These are phyloP conservation scores for Crithidia fasciculata DNA, from an alignment of 208 protist species.

Conservation along the genomic window DNA sequence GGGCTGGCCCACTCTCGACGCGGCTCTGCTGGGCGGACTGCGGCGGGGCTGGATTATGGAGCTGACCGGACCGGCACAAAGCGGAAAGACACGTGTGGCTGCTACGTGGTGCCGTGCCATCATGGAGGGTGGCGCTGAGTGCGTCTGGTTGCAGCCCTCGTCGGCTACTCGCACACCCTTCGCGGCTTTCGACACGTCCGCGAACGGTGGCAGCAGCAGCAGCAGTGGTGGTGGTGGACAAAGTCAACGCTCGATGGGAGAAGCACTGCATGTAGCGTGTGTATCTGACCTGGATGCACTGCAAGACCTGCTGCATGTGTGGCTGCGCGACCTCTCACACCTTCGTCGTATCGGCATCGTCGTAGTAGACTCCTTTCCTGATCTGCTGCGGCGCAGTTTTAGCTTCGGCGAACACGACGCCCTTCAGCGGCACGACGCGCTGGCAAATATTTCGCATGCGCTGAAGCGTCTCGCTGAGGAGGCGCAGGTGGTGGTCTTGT, in stretches of 20 bases:
- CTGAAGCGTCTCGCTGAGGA: conserved; percentile 62
- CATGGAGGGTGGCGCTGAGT: not conserved
- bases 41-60: conserved; percentile 54
- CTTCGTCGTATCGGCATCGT: conserved; percentile 37
- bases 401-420: conserved; percentile 36
- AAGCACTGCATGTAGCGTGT: conserved; percentile 20
- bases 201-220: not conserved
- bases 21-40: conserved; percentile 48
- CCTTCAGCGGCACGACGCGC: conserved; percentile 48
- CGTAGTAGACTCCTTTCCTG: conserved; percentile 65
- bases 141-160: conserved; percentile 33
- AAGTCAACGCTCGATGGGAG: not conserved
- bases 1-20: conserved; percentile 51
- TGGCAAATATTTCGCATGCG: conserved; percentile 43
- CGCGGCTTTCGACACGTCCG: not conserved
- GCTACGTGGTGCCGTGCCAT: conserved; percentile 25
- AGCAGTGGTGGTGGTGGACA: no score
- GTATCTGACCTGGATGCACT: conserved; percentile 18
- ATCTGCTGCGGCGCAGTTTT: conserved; percentile 55
- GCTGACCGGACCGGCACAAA: conserved; percentile 44
- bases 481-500: conserved; percentile 46
- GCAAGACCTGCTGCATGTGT: conserved; percentile 20
- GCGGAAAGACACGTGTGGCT: conserved; percentile 47
- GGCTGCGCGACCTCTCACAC: conserved; percentile 6
- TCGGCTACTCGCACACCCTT: conserved; percentile 9